Base-by-base conservation (phyloP, 169 alveolate species). In the Cystoisospora suis region DNA sequence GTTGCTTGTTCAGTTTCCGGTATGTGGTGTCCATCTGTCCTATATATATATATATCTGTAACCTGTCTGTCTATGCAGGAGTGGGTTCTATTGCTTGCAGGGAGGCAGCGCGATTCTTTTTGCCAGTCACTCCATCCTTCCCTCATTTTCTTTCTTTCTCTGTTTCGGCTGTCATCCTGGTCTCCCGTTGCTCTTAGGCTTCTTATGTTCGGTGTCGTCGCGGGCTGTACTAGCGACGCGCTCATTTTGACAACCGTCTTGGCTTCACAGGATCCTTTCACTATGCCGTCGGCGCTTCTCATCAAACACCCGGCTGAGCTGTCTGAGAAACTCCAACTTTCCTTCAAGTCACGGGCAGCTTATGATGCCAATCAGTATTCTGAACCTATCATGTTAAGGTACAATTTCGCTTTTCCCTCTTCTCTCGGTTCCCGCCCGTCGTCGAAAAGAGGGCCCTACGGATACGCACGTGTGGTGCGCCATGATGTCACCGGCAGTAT, bases 321-420 rank as follows among this genome's bases (percentile, higher is more conserved):
- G 34, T 92, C 93, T 27, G 92, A 90, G 81, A 90, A 91, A 2
- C 83, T 91, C n/a, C 92, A 91, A n/a, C 92, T 92, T 42, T 86
- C 91, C 81, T 89, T 81, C 70, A 88, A 87, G 81, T 75, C 95
- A 38, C 42, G 95, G 69, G 85, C 90, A 6, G 80, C 86, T 53
- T 93, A 89, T 65, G 95, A 93, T 56, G 94, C 79, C 42, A 94
- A 94, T n/a, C 94, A 91, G 44, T 90, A 90, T 81, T 90, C 94
- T 27, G 95, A 86, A 88, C 85, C 92, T 15, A 90, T 79, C 86
- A 83, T 90, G 93, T 83, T 90, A 42, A 23, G 93, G 88, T 72
- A 49, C 65, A 88, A 44, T 47, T 0, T 1, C 0, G 27, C 40
- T 23, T 29, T 1, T 40, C 34, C 23, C n/a, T 75, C n/a, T n/a